Conservation (phyloP, 225 moss, liverwort and hornwort genomes). For the Rhytidiadelphus loreus region DNA sequence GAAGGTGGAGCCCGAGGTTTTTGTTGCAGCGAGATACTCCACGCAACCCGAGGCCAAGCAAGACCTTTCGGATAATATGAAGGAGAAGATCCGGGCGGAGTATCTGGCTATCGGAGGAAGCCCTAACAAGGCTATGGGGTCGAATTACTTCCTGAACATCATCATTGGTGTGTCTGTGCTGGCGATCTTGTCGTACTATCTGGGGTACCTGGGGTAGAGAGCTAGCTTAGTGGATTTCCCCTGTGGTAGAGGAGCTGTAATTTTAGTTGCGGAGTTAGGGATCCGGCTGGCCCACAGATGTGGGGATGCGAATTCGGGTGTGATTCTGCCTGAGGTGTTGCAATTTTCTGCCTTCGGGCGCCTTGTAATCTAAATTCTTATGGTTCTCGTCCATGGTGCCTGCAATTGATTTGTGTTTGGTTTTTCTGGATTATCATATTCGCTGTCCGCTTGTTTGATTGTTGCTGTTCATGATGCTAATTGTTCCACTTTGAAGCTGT, state of each 20-base stretch:
- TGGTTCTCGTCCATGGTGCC: not conserved
- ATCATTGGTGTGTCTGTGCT: slow-evolving; percentile 71
- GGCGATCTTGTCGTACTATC: slow-evolving; percentile 55
- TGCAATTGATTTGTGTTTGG: not conserved
- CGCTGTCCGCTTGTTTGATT: not conserved
- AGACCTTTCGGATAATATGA: slow-evolving; percentile 79
- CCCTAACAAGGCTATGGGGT: slow-evolving; percentile 59
- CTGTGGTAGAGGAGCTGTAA: slow-evolving; percentile 6
- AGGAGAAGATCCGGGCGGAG: slow-evolving; percentile 77
- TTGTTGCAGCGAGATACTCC: slow-evolving; percentile 66
- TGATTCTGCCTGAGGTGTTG: not conserved
- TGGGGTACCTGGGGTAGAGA: slow-evolving; percentile 34
- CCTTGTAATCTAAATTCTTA: slow-evolving; percentile 28
- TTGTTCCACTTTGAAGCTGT: not conserved
- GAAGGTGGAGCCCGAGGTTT: slow-evolving; percentile 58
- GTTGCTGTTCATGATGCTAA: not conserved
- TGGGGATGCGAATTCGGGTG: not conserved
- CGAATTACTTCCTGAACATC: slow-evolving; percentile 92
- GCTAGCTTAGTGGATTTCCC: not conserved
- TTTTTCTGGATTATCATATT: not conserved
- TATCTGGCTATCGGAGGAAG: slow-evolving; percentile 76
- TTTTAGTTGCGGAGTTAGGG: slow-evolving; percentile 10
- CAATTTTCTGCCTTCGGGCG: slow-evolving; percentile 23
- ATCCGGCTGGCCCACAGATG: not conserved
- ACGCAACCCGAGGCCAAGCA: slow-evolving; percentile 23